Evolutionary conservation across 352 stramenopile species (phyloP).

Genomic region (Phytophthora pisi): DNA sequence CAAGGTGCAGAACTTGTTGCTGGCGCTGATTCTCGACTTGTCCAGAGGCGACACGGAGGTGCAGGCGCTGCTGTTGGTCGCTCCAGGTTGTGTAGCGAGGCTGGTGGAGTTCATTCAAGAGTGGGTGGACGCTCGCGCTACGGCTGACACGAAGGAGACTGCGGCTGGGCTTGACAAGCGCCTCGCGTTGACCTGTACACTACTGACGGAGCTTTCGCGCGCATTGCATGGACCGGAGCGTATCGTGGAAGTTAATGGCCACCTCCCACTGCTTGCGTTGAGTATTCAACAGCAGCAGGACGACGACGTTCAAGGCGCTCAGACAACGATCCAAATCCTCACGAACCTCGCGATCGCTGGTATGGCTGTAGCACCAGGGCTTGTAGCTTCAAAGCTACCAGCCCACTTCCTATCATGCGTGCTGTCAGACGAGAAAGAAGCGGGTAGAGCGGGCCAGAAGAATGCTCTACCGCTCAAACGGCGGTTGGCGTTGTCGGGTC

Average conservation of each 20-base stretch:
- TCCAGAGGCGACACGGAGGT: conserved; percentile 61
- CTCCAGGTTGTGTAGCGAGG: conserved; percentile 44
- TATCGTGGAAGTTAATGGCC: conserved; percentile 49
- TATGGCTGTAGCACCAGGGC: conserved; percentile 22
- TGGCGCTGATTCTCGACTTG: conserved; percentile 59
- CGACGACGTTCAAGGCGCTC: conserved; percentile 22
- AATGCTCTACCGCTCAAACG: conserved; percentile 18
- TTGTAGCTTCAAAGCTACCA: conserved; percentile 53
- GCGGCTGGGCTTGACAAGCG: conserved; percentile 40
- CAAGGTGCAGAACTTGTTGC: conserved; percentile 51
- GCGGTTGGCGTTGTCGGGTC: conserved; percentile 36
- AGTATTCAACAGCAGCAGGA: conserved; percentile 40
- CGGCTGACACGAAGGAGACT: conserved; percentile 16
- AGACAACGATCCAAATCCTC: conserved; percentile 56
- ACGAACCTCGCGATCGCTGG: conserved; percentile 45
- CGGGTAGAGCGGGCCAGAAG: neutral
- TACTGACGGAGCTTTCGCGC: conserved; percentile 51
- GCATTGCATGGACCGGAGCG: conserved; percentile 33
- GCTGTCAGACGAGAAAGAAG: conserved; percentile 17
- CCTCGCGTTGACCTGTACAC: conserved; percentile 46
- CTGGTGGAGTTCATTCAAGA: conserved; percentile 58
- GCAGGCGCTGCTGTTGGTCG: conserved; percentile 58
- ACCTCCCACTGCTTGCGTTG: conserved; percentile 48
- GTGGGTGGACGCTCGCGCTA: conserved; percentile 21
- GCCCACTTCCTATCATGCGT: conserved; percentile 53